Percentiles rank a stretch among this genome's conserved stretches.
phyloP scores from a whole-genome alignment of 2,329 filamentous ascomycete genomes.

The Pyricularia sp. region DNA sequence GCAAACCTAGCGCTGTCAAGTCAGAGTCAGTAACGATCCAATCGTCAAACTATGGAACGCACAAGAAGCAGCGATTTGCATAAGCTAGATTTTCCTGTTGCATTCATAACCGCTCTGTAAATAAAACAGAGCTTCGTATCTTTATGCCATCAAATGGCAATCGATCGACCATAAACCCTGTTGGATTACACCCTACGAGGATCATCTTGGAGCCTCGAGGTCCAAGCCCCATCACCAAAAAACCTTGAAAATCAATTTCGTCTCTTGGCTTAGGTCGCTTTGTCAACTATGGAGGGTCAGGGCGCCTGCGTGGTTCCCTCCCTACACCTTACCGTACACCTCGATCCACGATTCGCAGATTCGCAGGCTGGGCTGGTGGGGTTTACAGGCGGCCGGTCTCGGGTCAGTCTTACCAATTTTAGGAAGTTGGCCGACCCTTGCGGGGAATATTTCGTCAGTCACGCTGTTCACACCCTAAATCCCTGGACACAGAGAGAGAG shows the following conservation, averaged over 20 bases:
- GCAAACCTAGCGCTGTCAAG: not conserved
- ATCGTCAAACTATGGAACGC: not conserved
- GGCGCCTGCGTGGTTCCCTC: not conserved
- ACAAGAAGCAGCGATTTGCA: not conserved
- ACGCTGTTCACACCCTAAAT: not conserved
- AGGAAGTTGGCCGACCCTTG: not conserved
- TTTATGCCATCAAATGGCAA: not conserved
- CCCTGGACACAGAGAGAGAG: not conserved
- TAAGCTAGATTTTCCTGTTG: not conserved
- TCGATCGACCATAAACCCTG: not conserved
- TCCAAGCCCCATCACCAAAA: not conserved
- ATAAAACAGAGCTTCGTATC: not conserved
- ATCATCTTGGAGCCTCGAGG: not conserved
- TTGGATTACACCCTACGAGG: not conserved
- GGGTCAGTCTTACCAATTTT: not conserved
- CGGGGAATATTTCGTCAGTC: not conserved
- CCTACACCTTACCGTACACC: not conserved
- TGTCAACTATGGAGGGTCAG: not conserved
- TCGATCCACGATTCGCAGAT: not conserved
- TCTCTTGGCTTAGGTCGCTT: not conserved
- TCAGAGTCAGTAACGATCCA: not conserved
- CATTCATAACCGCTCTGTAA: not conserved
- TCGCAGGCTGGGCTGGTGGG: not conserved
- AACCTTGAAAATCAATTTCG: not conserved
- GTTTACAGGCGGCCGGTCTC: not conserved